phyloP scores from a whole-genome alignment of 140 eudicot genomes.

The Cichorium intybus region DNA sequence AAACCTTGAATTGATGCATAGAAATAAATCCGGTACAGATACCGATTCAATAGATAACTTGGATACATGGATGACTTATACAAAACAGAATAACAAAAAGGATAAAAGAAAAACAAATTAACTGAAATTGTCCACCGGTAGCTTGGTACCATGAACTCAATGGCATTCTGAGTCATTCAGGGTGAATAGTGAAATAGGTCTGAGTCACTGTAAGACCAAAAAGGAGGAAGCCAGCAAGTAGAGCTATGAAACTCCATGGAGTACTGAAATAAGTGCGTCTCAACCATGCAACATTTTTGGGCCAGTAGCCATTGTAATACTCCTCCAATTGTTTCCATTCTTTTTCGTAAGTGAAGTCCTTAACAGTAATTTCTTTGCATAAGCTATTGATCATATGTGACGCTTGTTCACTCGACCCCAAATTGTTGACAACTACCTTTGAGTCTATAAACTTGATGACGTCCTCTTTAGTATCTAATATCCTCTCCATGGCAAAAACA shows the following conservation, averaged over 20 bases:
- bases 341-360: too few species aligned
- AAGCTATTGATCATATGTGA: slow-evolving; percentile 17
- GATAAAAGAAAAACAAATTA: neutral
- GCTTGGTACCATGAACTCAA: neutral
- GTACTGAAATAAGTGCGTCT: neutral
- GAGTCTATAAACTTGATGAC: slow-evolving; percentile 10
- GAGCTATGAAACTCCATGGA: neutral
- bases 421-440: slow-evolving; percentile 1
- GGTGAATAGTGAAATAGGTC: neutral
- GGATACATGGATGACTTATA: too few species aligned
- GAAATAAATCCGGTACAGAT: too few species aligned
- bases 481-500: slow-evolving; percentile 25
- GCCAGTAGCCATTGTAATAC: slow-evolving; percentile 13
- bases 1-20: too few species aligned
- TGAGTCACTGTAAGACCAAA: neutral
- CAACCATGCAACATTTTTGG: slow-evolving; percentile 1
- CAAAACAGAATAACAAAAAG: neutral
- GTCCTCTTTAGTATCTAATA: slow-evolving; percentile 23
- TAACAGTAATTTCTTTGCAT: neutral
- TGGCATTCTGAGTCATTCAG: neutral
- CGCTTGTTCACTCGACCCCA: slow-evolving; percentile 24
- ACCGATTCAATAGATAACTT: too few species aligned
- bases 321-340: neutral
- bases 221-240: neutral
- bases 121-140: neutral